Base-by-base conservation (phyloP, 352 stramenopile genomes). In the Elongisporangium undulatum region DNA sequence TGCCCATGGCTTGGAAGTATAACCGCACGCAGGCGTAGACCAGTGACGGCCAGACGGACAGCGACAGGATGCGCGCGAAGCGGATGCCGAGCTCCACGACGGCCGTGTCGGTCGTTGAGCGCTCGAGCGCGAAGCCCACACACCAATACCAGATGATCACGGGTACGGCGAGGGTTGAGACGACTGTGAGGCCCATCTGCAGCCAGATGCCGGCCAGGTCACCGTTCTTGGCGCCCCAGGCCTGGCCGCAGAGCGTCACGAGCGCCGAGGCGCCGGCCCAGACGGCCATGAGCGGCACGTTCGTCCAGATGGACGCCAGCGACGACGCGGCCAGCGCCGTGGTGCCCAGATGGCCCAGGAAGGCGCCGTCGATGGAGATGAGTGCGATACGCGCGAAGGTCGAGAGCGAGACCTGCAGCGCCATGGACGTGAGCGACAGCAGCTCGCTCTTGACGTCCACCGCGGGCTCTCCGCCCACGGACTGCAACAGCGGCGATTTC, bases 1-100 rank as follows among this genome's bases (percentile, higher is more conserved):
- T 88, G 17, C 80, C 79, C 77, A 94, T 90, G 0, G 81, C 85
- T 61, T 94, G 85, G 65, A 94, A 92, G 71, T 94, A 94, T 12
- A 89, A 71, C 0, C 85, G 77, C 54, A 91, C 67, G 59, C 84
- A 94, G 4, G 78, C 84, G 67, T 94, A 94, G 12, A 80, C 63
- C 16, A 94, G 69, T n/a, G 76, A 82, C 0, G 84, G 84, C 69
- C 79, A 92, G 55, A 92, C 79, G 20, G 80, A 85, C n/a, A 91
- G 81, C 56, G 79, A 85, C 50, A 92, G 59, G 58, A 94, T 91
- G 49, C 85, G 81, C 9, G 83, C 74, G 61, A 92, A 94, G 16
- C 81, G 79, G 16, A 78, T 68, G 50, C 83, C 85, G 4, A 94
- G 72, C 0, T 56, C 52, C n/a, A 94, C 67, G 23, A 94, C 82